phyloP scores from a whole-genome alignment of 495 filamentous ascomycete genomes.

The Cairneyella variabilis region DNA sequence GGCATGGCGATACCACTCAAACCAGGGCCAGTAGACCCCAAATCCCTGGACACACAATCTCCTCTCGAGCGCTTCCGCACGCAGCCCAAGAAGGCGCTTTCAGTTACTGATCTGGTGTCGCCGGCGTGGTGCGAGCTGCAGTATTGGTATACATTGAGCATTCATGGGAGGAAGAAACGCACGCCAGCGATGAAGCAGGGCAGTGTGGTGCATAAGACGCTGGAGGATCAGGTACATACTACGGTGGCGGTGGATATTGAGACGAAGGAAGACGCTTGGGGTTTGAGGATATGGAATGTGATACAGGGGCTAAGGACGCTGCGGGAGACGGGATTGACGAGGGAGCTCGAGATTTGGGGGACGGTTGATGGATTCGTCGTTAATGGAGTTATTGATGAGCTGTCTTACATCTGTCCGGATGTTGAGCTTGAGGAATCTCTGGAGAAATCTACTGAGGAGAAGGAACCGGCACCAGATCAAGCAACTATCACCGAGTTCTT shows the following conservation, averaged over 20 bases:
- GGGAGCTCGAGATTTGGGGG: conserved; percentile 95
- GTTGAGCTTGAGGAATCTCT: conserved; percentile 60
- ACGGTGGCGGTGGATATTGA: conserved; percentile 67
- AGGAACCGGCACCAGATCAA: conserved; percentile 45
- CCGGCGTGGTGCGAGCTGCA: conserved; percentile 96
- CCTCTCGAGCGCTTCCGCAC: conserved; percentile 70
- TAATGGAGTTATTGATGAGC: conserved; percentile 84
- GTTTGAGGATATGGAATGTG: conserved; percentile 85
- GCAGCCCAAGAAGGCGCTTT: conserved; percentile 73
- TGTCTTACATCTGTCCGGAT: conserved; percentile 76
- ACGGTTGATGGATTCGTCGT: conserved; percentile 76
- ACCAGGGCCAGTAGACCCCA: background rate
- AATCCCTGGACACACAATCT: conserved; percentile 30
- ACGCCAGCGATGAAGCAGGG: conserved; percentile 85
- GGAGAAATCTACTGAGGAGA: conserved; percentile 40
- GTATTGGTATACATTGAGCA: conserved; percentile 79
- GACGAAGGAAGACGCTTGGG: conserved; percentile 79
- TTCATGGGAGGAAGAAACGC: conserved; percentile 61
- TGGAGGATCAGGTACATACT: conserved; percentile 81
- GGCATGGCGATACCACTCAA: background rate
- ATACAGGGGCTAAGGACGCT: conserved; percentile 80
- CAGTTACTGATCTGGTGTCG: conserved; percentile 82
- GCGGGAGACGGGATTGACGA: conserved; percentile 72
- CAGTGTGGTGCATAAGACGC: conserved; percentile 67
- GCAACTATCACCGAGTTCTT: conserved; percentile 37